Conservation (phyloP, 1,284 basidiomycete species). For the Irpex sp. region DNA sequence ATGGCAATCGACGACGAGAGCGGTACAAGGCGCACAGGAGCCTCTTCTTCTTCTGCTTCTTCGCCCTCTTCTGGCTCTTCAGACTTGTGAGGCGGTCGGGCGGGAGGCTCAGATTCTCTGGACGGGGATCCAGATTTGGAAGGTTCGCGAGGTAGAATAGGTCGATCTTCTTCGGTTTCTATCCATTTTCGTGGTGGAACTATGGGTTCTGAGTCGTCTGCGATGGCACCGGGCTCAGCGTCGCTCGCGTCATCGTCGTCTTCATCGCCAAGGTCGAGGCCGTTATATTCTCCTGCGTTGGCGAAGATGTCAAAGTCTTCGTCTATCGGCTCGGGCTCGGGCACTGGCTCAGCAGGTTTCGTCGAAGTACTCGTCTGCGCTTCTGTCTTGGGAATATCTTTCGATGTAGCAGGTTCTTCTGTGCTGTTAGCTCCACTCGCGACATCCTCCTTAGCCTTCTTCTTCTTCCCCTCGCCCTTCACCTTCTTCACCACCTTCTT, state of each 20-base stretch:
- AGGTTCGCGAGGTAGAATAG: neutral
- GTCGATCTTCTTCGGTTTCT: conserved; percentile 13
- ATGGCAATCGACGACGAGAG: conserved; percentile 77
- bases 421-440: conserved; percentile 10
- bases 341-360: conserved; percentile 23
- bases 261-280: conserved; percentile 57
- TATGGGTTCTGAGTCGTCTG: conserved; percentile 18
- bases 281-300: conserved; percentile 81
- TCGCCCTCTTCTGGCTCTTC: conserved; percentile 12
- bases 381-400: neutral
- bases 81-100: neutral
- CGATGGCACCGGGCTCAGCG: conserved; percentile 8
- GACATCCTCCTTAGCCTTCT: conserved; percentile 34
- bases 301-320: conserved; percentile 81
- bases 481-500: conserved; percentile 27
- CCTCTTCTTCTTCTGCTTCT: conserved; percentile 37
- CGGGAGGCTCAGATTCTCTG: neutral
- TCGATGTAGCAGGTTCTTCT: neutral
- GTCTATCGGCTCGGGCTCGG: conserved; percentile 36
- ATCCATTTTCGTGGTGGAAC: conserved; percentile 9
- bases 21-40: conserved; percentile 53
- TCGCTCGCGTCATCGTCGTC: conserved; percentile 31
- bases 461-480: conserved; percentile 33
- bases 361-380: neutral
- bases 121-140: neutral